These are phyloP conservation scores for Austropuccinia psidii DNA, from an alignment of 1,284 basidiomycete genomes.

Conservation along the genomic window DNA sequence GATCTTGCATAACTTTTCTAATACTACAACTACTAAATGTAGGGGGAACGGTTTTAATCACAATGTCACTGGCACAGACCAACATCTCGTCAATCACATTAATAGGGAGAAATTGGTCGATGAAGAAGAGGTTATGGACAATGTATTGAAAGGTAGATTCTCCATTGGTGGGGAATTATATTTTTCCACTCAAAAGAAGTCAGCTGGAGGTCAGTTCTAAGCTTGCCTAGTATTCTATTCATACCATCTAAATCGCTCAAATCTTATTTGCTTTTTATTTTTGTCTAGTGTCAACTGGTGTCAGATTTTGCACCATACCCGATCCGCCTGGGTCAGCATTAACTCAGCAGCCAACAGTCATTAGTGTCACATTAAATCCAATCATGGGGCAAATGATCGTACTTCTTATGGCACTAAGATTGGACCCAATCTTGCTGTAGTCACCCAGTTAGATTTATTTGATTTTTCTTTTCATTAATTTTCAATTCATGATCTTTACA, in stretches of 20 bases:
- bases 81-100: too few relatives aligned
- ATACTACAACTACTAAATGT: constrained; percentile 45
- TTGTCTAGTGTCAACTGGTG: constrained; percentile 72
- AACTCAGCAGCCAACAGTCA: constrained; percentile 68
- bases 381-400: constrained; percentile 90
- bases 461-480: too few relatives aligned
- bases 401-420: constrained; percentile 83
- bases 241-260: not conserved
- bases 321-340: constrained; percentile 59
- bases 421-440: constrained; percentile 74
- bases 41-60: not conserved
- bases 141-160: constrained; percentile 69
- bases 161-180: constrained; percentile 91
- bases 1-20: constrained; percentile 87
- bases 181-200: constrained; percentile 82
- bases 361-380: constrained; percentile 89
- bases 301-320: constrained; percentile 82
- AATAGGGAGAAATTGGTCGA: constrained; percentile 65
- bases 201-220: constrained; percentile 69
- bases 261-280: constrained; percentile 14
- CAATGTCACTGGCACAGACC: too few relatives aligned
- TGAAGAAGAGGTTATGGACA: constrained; percentile 80
- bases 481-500: too few relatives aligned
- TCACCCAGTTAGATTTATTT: constrained; percentile 57
- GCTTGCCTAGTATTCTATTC: too few relatives aligned